phyloP scores from a whole-genome alignment of 2,329 filamentous ascomycete genomes.

The Fusarium sp. region DNA sequence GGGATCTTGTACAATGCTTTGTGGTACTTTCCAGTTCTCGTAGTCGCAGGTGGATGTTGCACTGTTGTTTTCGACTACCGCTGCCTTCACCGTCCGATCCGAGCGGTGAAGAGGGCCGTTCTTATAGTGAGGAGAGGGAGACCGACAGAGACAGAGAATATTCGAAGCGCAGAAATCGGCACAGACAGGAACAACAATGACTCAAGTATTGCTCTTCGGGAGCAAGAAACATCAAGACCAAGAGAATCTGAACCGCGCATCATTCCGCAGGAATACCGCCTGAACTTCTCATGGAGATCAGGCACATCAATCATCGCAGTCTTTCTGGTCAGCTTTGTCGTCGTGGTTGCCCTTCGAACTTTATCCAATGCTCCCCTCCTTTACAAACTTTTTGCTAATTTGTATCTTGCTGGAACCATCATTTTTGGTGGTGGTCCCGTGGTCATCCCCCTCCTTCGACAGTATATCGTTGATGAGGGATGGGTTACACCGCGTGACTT shows the following conservation, averaged over 20 bases:
- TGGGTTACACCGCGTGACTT: constrained; percentile 81
- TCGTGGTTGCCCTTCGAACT: constrained; percentile 65
- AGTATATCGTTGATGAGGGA: constrained; percentile 74
- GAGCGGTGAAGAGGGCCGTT: fast-evolving
- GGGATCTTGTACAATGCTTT: constrained; percentile 78
- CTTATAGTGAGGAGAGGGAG: fast-evolving
- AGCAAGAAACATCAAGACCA: fast-evolving
- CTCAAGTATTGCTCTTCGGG: not conserved
- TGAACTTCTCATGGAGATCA: constrained; percentile 61
- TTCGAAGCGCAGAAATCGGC: not conserved
- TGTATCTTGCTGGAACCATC: constrained; percentile 80
- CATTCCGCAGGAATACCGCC: constrained; percentile 51
- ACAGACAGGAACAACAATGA: fast-evolving
- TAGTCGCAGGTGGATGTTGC: not conserved
- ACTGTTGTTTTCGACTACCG: not conserved
- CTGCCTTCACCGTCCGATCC: constrained; percentile 57
- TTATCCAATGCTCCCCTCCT: constrained; percentile 58
- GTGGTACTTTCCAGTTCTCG: constrained; percentile 79
- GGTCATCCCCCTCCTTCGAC: constrained; percentile 72
- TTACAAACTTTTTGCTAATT: constrained; percentile 76
- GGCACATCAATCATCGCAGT: constrained; percentile 58
- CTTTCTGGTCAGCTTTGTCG: constrained; percentile 70
- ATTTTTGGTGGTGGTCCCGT: constrained; percentile 76
- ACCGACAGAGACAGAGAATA: fast-evolving
- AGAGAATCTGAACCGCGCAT: constrained; percentile 37